phyloP scores from a whole-genome alignment of 2,329 filamentous ascomycete genomes.

The Sclerotinia minor region DNA sequence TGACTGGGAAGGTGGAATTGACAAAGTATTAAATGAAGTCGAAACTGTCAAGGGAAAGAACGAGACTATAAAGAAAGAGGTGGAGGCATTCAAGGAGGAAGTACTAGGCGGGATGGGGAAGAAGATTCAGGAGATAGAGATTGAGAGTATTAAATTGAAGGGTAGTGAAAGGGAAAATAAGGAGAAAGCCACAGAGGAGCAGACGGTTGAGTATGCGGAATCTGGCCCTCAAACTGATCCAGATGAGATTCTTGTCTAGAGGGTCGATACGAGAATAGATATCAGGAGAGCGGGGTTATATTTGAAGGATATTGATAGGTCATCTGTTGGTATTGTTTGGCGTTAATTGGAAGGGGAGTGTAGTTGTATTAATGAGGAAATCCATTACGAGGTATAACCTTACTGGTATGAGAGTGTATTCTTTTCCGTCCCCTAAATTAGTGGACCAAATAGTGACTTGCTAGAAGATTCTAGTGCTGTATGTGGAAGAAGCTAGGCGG shows the following conservation, averaged over 20 bases:
- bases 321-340: background rate
- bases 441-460: background rate
- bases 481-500: background rate
- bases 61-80: background rate
- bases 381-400: no score
- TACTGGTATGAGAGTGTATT: background rate
- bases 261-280: background rate
- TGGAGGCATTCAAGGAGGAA: background rate
- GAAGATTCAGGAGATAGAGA: constrained; percentile 5
- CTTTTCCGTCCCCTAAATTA: background rate
- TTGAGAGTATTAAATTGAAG: constrained; percentile 5
- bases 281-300: background rate
- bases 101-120: background rate
- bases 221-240: constrained; percentile 5
- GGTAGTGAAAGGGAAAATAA: constrained; percentile 6
- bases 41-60: background rate
- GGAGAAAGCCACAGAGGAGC: constrained; percentile 3
- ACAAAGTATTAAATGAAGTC: background rate
- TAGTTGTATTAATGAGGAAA: background rate
- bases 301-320: background rate
- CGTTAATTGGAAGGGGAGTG: background rate
- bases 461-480: background rate
- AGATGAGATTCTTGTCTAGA: background rate
- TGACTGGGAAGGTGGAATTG: background rate
- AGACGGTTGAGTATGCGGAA: constrained; percentile 7